These are phyloP conservation scores for Lophium mytilinum DNA, from an alignment of 495 filamentous ascomycete species.

Conservation along the genomic window DNA sequence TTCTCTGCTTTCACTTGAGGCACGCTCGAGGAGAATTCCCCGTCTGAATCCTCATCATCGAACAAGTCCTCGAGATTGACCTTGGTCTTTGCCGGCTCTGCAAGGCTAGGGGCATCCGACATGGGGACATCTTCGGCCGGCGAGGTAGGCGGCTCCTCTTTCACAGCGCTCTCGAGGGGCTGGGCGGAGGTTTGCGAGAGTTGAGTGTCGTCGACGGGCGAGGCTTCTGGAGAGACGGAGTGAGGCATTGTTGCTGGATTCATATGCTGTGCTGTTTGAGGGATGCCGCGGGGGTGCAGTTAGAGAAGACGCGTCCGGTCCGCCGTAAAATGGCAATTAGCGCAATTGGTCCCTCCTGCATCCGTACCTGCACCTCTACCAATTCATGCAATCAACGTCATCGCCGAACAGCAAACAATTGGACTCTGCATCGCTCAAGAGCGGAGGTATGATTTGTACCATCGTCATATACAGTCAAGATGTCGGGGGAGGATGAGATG, in stretches of 20 bases:
- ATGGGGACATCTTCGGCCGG: slow-evolving; percentile 8
- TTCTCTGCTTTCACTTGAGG: slow-evolving; percentile 35
- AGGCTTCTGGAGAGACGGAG: slow-evolving; percentile 14
- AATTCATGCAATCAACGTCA: too few species aligned
- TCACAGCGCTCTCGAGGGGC: slow-evolving; percentile 2
- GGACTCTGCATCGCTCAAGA: neutral
- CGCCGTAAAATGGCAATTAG: too few species aligned
- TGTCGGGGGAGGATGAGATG: slow-evolving; percentile 15
- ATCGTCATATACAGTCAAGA: neutral
- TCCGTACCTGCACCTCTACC: too few species aligned
- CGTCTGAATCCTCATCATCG: slow-evolving; percentile 66
- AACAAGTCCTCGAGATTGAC: slow-evolving; percentile 77
- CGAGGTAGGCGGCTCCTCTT: slow-evolving; percentile 7
- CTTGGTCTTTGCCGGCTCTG: slow-evolving; percentile 29
- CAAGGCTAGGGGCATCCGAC: slow-evolving; percentile 11
- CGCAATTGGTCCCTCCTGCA: too few species aligned
- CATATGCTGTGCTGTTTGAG: too few species aligned
- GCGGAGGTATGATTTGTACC: neutral
- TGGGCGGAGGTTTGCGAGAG: neutral
- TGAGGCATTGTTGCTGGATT: slow-evolving; percentile 23
- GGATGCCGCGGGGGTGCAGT: too few species aligned
- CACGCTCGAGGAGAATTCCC: slow-evolving; percentile 59
- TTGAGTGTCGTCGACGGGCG: slow-evolving; percentile 5
- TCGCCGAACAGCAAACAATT: neutral
- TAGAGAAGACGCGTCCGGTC: too few species aligned